Percentiles rank a stretch among this genome's conserved stretches.
phyloP scores from a whole-genome alignment of 179 eudicot species.

The Actinidia arguta region DNA sequence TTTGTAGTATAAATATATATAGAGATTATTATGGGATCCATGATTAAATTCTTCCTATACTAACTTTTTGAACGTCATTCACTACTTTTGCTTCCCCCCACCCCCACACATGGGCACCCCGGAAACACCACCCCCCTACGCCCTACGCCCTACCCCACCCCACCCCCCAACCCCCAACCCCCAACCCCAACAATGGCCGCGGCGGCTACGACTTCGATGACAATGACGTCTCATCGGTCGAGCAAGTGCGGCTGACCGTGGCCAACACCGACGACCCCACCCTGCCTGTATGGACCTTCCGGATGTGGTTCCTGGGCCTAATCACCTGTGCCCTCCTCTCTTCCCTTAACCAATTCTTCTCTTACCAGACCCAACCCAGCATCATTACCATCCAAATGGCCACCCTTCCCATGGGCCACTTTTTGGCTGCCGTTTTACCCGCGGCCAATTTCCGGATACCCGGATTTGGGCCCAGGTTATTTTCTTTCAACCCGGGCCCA shows the following conservation, averaged over 20 bases:
- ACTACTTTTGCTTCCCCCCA: too few species aligned
- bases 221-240: conserved; percentile 44
- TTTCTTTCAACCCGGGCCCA: conserved; percentile 59
- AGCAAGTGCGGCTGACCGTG: conserved; percentile 47
- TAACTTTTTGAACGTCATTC: too few species aligned
- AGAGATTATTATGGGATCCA: too few species aligned
- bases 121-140: too few species aligned
- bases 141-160: too few species aligned
- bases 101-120: too few species aligned
- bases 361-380: conserved; percentile 43
- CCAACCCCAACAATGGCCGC: background rate
- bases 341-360: conserved; percentile 47
- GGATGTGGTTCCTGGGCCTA: conserved; percentile 53
- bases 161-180: background rate
- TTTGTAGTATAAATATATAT: too few species aligned
- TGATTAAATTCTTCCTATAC: too few species aligned
- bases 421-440: conserved; percentile 46
- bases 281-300: conserved; percentile 54
- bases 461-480: conserved; percentile 35
- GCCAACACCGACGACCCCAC: conserved; percentile 47
- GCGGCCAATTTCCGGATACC: conserved; percentile 31
- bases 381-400: conserved; percentile 50
- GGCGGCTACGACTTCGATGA: background rate
- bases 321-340: conserved; percentile 42
- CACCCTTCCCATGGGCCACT: conserved; percentile 45